These are phyloP conservation scores for Penicillium taxi DNA, from an alignment of 495 filamentous ascomycete species.

Conservation along the genomic window DNA sequence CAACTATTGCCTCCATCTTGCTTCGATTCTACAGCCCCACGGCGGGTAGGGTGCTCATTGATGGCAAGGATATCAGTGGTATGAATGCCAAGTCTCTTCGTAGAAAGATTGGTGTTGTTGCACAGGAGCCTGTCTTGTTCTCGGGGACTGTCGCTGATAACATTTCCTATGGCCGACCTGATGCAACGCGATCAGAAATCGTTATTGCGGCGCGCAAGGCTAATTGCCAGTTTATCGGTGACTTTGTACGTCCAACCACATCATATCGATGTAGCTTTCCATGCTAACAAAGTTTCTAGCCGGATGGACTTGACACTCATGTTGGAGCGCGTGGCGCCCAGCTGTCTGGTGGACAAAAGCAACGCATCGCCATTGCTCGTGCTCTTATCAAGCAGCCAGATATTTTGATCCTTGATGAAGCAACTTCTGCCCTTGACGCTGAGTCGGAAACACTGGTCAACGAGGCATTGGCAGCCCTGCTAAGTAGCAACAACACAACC, in stretches of 20 bases:
- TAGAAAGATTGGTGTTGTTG: slow-evolving; percentile 86
- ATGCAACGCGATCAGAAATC: slow-evolving; percentile 71
- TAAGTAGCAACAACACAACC: slow-evolving; percentile 82
- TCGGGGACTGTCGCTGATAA: slow-evolving; percentile 95
- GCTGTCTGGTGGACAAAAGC: slow-evolving; percentile 93
- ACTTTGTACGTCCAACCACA: slow-evolving; percentile 54
- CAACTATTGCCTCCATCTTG: slow-evolving; percentile 80
- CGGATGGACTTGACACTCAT: slow-evolving; percentile 87
- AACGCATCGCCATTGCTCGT: slow-evolving; percentile 92
- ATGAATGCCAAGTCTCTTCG: slow-evolving; percentile 96
- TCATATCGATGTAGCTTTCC: not conserved
- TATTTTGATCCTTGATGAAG: slow-evolving; percentile 93
- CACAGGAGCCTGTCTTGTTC: slow-evolving; percentile 93
- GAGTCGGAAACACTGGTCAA: slow-evolving; percentile 96
- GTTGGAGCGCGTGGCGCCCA: slow-evolving; percentile 91
- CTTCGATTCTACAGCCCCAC: slow-evolving; percentile 87
- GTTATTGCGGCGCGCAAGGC: slow-evolving; percentile 80
- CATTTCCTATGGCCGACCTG: slow-evolving; percentile 84
- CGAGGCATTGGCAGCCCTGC: slow-evolving; percentile 68
- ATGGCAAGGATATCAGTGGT: slow-evolving; percentile 69
- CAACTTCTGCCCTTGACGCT: slow-evolving; percentile 89
- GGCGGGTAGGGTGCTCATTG: slow-evolving; percentile 68
- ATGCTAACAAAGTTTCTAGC: slow-evolving; percentile 34
- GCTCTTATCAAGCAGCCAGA: slow-evolving; percentile 93
- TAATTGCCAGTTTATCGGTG: slow-evolving; percentile 94